Base-by-base conservation (phyloP, 306 rosid species). In the Vigna nakashimae region DNA sequence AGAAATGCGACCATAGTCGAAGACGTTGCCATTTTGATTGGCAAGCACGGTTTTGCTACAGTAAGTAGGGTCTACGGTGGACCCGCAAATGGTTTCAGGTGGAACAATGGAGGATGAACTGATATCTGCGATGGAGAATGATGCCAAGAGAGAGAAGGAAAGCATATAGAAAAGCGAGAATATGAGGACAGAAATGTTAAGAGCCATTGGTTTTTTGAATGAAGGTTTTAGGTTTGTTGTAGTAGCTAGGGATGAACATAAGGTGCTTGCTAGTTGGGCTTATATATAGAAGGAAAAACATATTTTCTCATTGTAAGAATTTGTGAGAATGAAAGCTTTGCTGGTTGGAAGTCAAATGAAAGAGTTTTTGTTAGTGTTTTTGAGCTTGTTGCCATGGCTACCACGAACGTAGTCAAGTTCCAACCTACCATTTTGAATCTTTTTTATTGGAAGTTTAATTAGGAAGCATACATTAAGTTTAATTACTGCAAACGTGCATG, bases 21-120 rank as follows among this genome's bases (percentile, higher is more conserved):
- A 86, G 8, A 88, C 80, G 52, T 65, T 91, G 50, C 87, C 86
- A 9, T 82, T 82, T 76, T 85, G 81, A 60, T 69, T 82, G 1
- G 86, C 88, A 14, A 89, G 85, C 16, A 84, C 78, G 0, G 70
- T 59, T 69, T 80, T 88, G 86, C 96, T 89, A 48, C 38, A 34
- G 38, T 83, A 91, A 1, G 89, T 22, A 24, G 93, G 94, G 75
- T 91, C 86, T 7, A 68, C 71, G 16, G 92, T 88, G 62, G 87
- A 78, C 11, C 69, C 28, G 80, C 97, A 93, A 13, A 85, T 79
- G 59, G 84, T 73, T 28, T 80, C 88, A 0, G 87, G 49, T 0
- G 88, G 40, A 6, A 75, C 80, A 0, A 79, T 58, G 53, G 76
- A 46, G 20, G 77, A 28, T 42, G 79, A 11, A 51, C 57, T 28